These are phyloP conservation scores for Aspergillus sp. DNA, from an alignment of 2,329 filamentous ascomycete species.

Conservation along the genomic window DNA sequence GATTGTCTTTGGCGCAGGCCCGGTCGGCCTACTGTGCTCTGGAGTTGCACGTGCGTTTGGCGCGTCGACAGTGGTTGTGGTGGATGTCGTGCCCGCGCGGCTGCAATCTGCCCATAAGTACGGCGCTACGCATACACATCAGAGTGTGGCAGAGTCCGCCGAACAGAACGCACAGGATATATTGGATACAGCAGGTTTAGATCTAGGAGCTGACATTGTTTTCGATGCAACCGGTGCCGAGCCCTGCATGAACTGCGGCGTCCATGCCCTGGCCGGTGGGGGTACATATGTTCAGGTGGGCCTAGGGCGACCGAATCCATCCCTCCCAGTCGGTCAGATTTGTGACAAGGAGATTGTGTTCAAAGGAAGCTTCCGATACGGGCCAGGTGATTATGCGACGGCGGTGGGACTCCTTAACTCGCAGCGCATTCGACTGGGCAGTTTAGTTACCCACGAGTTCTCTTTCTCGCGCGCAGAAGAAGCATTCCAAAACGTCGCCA, in stretches of 20 bases:
- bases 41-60: slow-evolving; percentile 80
- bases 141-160: slow-evolving; percentile 60
- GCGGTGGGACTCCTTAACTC: slow-evolving; percentile 68
- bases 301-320: slow-evolving; percentile 81
- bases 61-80: slow-evolving; percentile 72
- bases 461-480: slow-evolving; percentile 75
- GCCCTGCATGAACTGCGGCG: slow-evolving; percentile 68
- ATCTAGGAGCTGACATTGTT: slow-evolving; percentile 66
- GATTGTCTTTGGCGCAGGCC: slow-evolving; percentile 79
- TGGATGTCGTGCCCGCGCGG: slow-evolving; percentile 67
- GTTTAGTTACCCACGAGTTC: slow-evolving; percentile 71
- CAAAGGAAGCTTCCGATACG: slow-evolving; percentile 84
- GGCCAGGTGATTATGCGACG: slow-evolving; percentile 76
- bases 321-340: slow-evolving; percentile 65
- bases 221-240: slow-evolving; percentile 77
- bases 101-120: slow-evolving; percentile 72
- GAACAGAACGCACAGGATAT: slow-evolving; percentile 71
- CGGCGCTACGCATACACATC: slow-evolving; percentile 52
- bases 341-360: slow-evolving; percentile 83
- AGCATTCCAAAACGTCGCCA: slow-evolving; percentile 80
- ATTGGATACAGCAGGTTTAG: slow-evolving; percentile 59
- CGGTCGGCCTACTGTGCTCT: slow-evolving; percentile 79
- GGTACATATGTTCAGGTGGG: slow-evolving; percentile 78
- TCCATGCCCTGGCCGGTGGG: slow-evolving; percentile 66
- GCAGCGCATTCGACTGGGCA: slow-evolving; percentile 68